Evolutionary conservation across 2,329 filamentous ascomycete genomes (phyloP).

Genomic region (Trichoderma sp.): DNA sequence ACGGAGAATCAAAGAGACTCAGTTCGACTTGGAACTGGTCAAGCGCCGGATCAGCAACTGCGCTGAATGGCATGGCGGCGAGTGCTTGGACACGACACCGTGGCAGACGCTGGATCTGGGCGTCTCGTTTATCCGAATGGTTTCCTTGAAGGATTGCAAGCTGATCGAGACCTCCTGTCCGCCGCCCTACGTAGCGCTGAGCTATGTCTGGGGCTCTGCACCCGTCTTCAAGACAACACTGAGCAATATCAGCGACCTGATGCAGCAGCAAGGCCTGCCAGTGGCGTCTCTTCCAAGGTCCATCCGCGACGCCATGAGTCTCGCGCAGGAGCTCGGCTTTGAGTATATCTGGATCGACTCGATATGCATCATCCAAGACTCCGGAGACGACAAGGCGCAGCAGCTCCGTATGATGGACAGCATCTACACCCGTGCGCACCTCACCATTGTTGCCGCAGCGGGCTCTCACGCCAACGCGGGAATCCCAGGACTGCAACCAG

Average conservation of each 20-base stretch:
- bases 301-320: conserved; percentile 25
- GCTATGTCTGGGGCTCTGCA: conserved; percentile 24
- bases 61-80: conserved; percentile 17
- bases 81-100: conserved; percentile 15
- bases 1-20: background rate
- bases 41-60: conserved; percentile 14
- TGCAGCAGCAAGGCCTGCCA: conserved; percentile 15
- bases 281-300: conserved; percentile 18
- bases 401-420: conserved; percentile 27
- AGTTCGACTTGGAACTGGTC: background rate
- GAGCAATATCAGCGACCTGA: conserved; percentile 9
- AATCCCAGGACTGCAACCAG: conserved; percentile 11
- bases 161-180: conserved; percentile 18
- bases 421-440: conserved; percentile 25
- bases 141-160: conserved; percentile 15
- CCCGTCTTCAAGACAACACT: conserved; percentile 19
- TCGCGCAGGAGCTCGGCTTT: conserved; percentile 23
- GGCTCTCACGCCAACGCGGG: conserved; percentile 19
- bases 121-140: conserved; percentile 23
- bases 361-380: conserved; percentile 29
- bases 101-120: conserved; percentile 20
- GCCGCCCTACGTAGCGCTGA: conserved; percentile 19
- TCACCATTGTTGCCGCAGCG: conserved; percentile 27
- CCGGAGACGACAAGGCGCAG: conserved; percentile 3
- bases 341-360: conserved; percentile 30